phyloP scores from a whole-genome alignment of 1,284 basidiomycete species.

The Grifola frondosa region DNA sequence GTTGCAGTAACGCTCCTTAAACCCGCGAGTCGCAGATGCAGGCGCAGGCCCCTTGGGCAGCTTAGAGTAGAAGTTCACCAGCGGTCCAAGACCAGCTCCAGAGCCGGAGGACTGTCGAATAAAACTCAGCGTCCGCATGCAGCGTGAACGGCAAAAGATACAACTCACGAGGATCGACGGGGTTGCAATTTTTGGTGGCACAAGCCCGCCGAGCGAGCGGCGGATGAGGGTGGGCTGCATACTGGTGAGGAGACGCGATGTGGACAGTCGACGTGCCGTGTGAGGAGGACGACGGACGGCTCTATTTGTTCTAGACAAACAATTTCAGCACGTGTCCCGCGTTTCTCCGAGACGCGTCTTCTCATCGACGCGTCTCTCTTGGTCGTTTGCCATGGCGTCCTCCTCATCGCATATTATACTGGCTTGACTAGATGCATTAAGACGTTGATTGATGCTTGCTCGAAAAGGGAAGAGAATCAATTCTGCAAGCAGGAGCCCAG shows the following conservation, averaged over 20 bases:
- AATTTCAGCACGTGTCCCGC: slow-evolving; percentile 13
- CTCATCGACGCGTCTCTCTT: too few relatives aligned
- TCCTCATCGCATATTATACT: too few relatives aligned
- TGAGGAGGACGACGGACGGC: slow-evolving; percentile 11
- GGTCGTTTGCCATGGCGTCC: too few relatives aligned
- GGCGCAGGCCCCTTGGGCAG: slow-evolving; percentile 80
- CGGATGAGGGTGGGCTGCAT: slow-evolving; percentile 86
- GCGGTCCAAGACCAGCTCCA: slow-evolving; percentile 76
- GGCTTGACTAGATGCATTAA: too few relatives aligned
- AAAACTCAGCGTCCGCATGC: neutral
- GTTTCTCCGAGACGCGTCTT: slow-evolving; percentile 10
- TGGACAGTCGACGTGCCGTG: slow-evolving; percentile 14
- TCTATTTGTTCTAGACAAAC: slow-evolving; percentile 4
- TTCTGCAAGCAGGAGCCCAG: too few relatives aligned
- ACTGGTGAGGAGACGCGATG: slow-evolving; percentile 28
- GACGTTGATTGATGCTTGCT: too few relatives aligned
- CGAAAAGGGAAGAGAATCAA: too few relatives aligned
- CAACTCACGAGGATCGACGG: slow-evolving; percentile 79
- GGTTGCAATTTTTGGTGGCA: slow-evolving; percentile 94
- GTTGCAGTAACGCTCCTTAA: slow-evolving; percentile 81
- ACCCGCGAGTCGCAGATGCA: slow-evolving; percentile 57
- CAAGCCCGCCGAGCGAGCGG: slow-evolving; percentile 77
- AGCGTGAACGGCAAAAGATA: neutral
- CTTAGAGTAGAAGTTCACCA: slow-evolving; percentile 94
- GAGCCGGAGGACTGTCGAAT: slow-evolving; percentile 47